These are phyloP conservation scores for Penicillium verrucosum DNA, from an alignment of 2,329 filamentous ascomycete species.

Conservation along the genomic window DNA sequence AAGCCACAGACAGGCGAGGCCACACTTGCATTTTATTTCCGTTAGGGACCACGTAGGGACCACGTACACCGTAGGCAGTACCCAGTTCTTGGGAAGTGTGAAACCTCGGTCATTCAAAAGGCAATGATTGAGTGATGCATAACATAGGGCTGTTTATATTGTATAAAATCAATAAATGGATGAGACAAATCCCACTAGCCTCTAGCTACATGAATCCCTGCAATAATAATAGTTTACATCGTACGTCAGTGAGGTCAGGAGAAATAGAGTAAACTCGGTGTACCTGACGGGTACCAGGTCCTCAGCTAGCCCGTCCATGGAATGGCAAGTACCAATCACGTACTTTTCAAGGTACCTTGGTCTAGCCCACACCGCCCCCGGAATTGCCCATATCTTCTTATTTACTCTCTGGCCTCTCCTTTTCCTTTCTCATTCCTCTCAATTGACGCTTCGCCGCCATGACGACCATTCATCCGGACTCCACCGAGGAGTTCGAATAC, in stretches of 20 bases:
- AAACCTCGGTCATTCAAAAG: neutral
- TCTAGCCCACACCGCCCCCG: slow-evolving; percentile 19
- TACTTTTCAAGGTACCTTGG: slow-evolving; percentile 4
- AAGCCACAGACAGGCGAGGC: slow-evolving; percentile 15
- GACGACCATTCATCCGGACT: slow-evolving; percentile 45
- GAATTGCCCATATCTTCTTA: slow-evolving; percentile 20
- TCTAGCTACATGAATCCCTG: neutral
- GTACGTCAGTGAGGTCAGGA: neutral
- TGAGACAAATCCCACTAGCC: neutral
- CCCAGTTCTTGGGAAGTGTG: neutral
- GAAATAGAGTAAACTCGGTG: neutral
- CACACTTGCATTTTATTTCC: slow-evolving; percentile 11
- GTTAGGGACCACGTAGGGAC: neutral
- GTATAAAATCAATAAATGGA: neutral
- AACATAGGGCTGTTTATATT: neutral
- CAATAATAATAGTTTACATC: neutral
- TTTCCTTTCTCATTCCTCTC: slow-evolving; percentile 21
- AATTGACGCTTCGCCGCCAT: slow-evolving; percentile 31
- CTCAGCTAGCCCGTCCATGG: slow-evolving; percentile 9
- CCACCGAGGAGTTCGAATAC: slow-evolving; percentile 50
- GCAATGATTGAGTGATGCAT: neutral
- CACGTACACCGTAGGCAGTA: neutral
- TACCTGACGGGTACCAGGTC: slow-evolving; percentile 2
- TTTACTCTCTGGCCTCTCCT: slow-evolving; percentile 21
- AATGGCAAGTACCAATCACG: slow-evolving; percentile 9